Conservation (phyloP, 139 green algal genomes). For the Volvox africanus region DNA sequence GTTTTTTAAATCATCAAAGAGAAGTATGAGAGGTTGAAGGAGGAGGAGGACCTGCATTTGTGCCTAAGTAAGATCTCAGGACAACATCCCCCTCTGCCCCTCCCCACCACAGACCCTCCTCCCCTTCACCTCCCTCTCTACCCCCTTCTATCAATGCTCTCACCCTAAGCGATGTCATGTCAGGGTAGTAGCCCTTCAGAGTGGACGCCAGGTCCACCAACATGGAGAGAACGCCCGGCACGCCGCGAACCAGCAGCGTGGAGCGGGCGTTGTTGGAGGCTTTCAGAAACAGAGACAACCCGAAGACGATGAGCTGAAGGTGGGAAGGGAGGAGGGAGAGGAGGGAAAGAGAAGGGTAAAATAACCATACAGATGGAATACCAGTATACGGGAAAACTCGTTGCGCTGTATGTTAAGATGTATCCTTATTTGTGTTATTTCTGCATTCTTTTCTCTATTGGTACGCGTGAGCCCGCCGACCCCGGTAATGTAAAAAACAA, state of each 20-base stretch:
- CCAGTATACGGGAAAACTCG: background rate
- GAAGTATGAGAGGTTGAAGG: background rate
- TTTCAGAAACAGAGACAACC: conserved; percentile 88
- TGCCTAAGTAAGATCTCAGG: background rate
- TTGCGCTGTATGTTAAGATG: too few species aligned
- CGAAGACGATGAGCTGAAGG: conserved; percentile 87
- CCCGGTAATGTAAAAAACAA: too few species aligned
- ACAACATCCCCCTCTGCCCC: background rate
- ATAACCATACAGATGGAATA: background rate
- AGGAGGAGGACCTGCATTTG: background rate
- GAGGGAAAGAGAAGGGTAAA: background rate
- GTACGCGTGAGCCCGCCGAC: too few species aligned
- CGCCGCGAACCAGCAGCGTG: conserved; percentile 80
- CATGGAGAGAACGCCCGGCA: conserved; percentile 75
- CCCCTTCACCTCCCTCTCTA: background rate
- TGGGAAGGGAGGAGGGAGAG: background rate
- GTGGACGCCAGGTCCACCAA: conserved; percentile 66
- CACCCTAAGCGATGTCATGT: conserved; percentile 26
- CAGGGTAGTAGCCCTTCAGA: conserved; percentile 52
- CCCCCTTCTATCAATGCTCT: too few species aligned
- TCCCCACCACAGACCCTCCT: background rate
- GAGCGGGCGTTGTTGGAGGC: conserved; percentile 74
- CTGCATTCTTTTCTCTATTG: too few species aligned
- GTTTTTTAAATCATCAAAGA: background rate
- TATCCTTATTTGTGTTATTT: too few species aligned